Conservation (phyloP, 108 stramenopile genomes). For the Fragilariopsis cylindrus region DNA sequence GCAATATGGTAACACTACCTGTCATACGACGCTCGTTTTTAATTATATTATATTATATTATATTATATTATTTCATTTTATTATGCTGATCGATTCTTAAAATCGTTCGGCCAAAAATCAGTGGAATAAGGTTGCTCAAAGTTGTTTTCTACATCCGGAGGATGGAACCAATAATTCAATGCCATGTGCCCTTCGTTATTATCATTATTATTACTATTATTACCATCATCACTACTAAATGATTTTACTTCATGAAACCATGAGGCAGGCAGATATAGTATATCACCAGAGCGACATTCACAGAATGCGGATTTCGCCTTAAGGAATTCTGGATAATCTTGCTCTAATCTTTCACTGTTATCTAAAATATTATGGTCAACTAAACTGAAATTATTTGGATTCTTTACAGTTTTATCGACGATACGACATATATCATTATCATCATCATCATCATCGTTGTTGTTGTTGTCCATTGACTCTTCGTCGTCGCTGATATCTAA, state of each 20-base stretch:
- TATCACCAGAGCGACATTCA: slow-evolving; percentile 74
- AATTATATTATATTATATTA: not conserved
- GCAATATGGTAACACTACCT: not conserved
- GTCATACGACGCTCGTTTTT: not conserved
- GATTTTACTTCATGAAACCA: slow-evolving; percentile 97
- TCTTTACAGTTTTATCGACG: slow-evolving; percentile 23
- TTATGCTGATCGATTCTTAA: slow-evolving; percentile 3
- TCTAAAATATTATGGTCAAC: slow-evolving; percentile 15
- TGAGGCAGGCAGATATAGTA: slow-evolving; percentile 93
- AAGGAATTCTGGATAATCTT: slow-evolving; percentile 18
- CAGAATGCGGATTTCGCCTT: slow-evolving; percentile 43
- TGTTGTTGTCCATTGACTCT: slow-evolving; percentile 3
- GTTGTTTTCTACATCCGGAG: slow-evolving; percentile 64
- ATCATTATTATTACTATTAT: not conserved
- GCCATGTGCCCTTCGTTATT: slow-evolving; percentile 66
- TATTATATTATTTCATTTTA: not conserved
- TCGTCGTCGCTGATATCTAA: slow-evolving; percentile 36
- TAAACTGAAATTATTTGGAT: slow-evolving; percentile 30
- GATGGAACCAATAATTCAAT: slow-evolving; percentile 97
- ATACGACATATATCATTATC: slow-evolving; percentile 29
- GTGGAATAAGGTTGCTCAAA: slow-evolving; percentile 66
- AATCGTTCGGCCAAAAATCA: slow-evolving; percentile 53
- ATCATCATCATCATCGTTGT: slow-evolving; percentile 28
- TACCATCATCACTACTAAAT: slow-evolving; percentile 1
- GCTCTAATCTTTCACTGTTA: not conserved